These are phyloP conservation scores for Heliosperma pusillum DNA, from an alignment of 148 eudicot genomes.

Conservation along the genomic window DNA sequence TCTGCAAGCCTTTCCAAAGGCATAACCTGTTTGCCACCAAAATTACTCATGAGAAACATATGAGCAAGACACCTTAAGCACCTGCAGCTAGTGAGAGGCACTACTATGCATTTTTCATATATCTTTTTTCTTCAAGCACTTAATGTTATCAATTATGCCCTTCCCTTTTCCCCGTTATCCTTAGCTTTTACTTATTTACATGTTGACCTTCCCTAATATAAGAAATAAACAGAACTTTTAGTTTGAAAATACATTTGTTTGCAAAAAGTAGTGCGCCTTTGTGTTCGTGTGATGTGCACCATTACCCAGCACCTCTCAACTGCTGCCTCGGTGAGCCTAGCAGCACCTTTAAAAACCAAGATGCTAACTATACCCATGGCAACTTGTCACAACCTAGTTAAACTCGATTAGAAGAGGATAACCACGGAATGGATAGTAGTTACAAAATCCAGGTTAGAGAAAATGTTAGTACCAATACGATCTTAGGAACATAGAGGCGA, in stretches of 20 bases:
- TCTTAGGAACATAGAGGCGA: background rate
- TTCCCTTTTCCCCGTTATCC: background rate
- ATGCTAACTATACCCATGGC: background rate
- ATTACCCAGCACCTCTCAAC: too few relatives aligned
- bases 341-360: background rate
- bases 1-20: conserved; percentile 60
- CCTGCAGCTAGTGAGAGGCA: background rate
- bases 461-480: background rate
- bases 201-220: background rate
- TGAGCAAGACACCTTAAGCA: background rate
- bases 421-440: background rate
- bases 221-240: too few relatives aligned
- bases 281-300: too few relatives aligned
- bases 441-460: background rate
- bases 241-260: too few relatives aligned
- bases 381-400: background rate
- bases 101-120: background rate
- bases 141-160: background rate
- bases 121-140: background rate
- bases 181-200: background rate
- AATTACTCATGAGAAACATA: conserved; percentile 15
- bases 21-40: conserved; percentile 47
- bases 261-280: too few relatives aligned
- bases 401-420: background rate
- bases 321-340: background rate